These are phyloP conservation scores for Hanseniaspora mollemarum DNA, from an alignment of 805 yeast species.

Conservation along the genomic window DNA sequence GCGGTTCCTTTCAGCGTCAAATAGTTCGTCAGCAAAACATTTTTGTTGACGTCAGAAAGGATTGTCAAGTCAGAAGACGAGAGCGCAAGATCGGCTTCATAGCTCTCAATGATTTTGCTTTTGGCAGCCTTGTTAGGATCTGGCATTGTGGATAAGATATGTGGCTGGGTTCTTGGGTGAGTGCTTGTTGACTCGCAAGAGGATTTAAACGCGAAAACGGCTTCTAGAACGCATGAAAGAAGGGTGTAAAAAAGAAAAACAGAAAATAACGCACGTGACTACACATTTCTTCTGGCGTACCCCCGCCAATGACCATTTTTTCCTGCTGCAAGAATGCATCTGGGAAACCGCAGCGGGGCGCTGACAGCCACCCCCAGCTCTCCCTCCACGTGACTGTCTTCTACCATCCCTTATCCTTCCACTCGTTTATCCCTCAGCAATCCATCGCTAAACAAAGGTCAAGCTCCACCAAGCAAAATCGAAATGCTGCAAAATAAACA, in stretches of 20 bases:
- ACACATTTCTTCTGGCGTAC: neutral
- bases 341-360: no score
- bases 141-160: neutral
- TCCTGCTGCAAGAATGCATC: no score
- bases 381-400: no score
- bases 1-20: constrained; percentile 13
- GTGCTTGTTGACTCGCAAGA: neutral
- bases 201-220: neutral
- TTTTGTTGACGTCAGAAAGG: constrained; percentile 6
- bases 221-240: neutral
- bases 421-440: no score
- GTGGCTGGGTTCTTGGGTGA: no score
- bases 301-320: no score
- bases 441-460: no score
- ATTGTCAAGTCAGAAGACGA: neutral
- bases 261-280: neutral
- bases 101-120: neutral
- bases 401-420: no score
- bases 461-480: no score
- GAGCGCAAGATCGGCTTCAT: neutral
- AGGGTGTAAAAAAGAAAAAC: neutral
- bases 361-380: no score
- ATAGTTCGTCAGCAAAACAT: constrained; percentile 11
- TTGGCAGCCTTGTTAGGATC: neutral
- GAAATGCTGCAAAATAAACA: no score